phyloP scores from a whole-genome alignment of 192 early-diverging fungal species.

The Umbelopsis sp. region DNA sequence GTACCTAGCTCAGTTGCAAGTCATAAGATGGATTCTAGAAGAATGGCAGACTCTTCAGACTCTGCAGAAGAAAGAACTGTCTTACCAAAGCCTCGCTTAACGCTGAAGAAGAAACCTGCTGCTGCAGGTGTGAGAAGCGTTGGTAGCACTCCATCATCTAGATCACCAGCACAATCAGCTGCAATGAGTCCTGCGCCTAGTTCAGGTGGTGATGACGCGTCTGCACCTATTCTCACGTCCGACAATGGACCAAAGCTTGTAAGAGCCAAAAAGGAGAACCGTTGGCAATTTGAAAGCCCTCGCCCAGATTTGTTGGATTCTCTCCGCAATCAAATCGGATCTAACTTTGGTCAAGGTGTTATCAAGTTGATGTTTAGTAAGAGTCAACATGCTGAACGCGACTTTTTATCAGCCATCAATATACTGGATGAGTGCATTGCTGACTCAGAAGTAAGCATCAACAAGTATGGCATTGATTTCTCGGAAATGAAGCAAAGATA shows the following conservation, averaged over 20 bases:
- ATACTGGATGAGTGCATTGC: slow-evolving; percentile 69
- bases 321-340: slow-evolving; percentile 62
- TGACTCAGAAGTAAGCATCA: slow-evolving; percentile 36
- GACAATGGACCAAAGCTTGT: slow-evolving; percentile 70
- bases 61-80: slow-evolving; percentile 13
- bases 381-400: slow-evolving; percentile 88
- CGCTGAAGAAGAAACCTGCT: background rate
- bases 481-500: slow-evolving; percentile 63
- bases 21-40: background rate
- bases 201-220: slow-evolving; percentile 12
- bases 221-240: slow-evolving; percentile 60
- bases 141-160: background rate
- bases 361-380: slow-evolving; percentile 68
- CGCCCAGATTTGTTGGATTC: slow-evolving; percentile 63
- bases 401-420: slow-evolving; percentile 67
- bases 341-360: slow-evolving; percentile 62
- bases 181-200: slow-evolving; percentile 10
- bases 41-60: background rate
- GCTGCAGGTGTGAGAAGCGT: slow-evolving; percentile 7
- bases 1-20: background rate
- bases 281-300: slow-evolving; percentile 72
- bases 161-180: slow-evolving; percentile 10
- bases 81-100: slow-evolving; percentile 10
- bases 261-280: slow-evolving; percentile 70
- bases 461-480: slow-evolving; percentile 36